Evolutionary conservation across 1,284 basidiomycete species (phyloP).

Genomic region (Trametes pubescens): DNA sequence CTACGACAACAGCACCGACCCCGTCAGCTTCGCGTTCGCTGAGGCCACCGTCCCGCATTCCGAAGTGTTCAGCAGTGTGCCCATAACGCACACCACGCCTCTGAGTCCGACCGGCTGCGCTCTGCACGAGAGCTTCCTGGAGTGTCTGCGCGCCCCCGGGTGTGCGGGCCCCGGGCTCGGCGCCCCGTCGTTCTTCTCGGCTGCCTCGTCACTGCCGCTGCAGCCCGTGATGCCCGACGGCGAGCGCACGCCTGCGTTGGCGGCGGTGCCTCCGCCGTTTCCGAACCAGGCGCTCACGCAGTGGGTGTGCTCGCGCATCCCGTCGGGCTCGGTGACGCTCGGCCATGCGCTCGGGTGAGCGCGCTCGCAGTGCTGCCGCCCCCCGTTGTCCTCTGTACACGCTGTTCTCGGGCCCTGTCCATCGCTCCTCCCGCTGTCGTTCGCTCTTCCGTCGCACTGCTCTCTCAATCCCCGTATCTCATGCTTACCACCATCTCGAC

Average conservation of each 20-base stretch:
- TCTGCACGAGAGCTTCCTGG: slow-evolving; percentile 34
- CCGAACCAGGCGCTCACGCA: slow-evolving; percentile 27
- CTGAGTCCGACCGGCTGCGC: slow-evolving; percentile 32
- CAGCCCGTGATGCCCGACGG: neutral
- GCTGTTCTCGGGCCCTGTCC: neutral
- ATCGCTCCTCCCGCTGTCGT: neutral
- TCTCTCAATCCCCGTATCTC: neutral
- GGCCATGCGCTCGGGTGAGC: slow-evolving; percentile 35
- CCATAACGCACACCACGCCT: neutral
- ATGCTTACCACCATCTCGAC: too few relatives aligned
- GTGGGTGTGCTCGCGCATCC: slow-evolving; percentile 23
- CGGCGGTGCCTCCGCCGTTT: slow-evolving; percentile 20
- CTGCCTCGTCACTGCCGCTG: neutral
- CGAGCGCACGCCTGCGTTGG: slow-evolving; percentile 1
- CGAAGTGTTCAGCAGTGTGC: slow-evolving; percentile 3
- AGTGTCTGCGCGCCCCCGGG: slow-evolving; percentile 30
- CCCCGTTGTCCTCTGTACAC: neutral
- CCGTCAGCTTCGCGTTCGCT: neutral
- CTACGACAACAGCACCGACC: neutral
- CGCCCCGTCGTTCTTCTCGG: slow-evolving; percentile 10
- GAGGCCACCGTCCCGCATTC: slow-evolving; percentile 2
- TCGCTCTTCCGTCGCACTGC: neutral
- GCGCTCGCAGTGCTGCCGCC: neutral
- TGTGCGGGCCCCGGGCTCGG: slow-evolving; percentile 17
- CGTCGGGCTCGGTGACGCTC: slow-evolving; percentile 34